Conservation (phyloP, 73 alveolate genomes). For the Durusdinium trenchii region DNA sequence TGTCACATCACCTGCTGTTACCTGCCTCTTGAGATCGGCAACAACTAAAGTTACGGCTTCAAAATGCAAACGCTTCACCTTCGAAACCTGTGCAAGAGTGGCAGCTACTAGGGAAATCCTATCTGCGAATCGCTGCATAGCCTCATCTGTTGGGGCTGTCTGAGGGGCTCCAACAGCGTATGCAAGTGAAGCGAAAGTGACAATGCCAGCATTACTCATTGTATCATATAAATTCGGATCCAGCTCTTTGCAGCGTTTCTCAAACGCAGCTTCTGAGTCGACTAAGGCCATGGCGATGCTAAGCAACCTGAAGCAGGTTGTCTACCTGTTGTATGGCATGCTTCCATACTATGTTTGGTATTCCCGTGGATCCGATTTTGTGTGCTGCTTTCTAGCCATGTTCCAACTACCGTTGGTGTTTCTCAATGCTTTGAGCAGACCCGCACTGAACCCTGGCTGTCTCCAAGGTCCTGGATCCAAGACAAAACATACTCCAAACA, state of each 20-base stretch:
- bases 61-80: neutral
- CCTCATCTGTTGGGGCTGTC: neutral
- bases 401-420: no score
- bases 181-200: neutral
- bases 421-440: no score
- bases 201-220: neutral
- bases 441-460: no score
- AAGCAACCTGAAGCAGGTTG: no score
- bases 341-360: no score
- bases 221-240: neutral
- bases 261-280: neutral
- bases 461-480: no score
- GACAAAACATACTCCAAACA: no score
- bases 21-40: neutral
- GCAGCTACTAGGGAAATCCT: neutral
- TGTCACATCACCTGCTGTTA: neutral
- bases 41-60: neutral
- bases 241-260: neutral
- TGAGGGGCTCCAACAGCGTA: neutral
- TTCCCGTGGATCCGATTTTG: no score
- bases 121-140: constrained; percentile 10
- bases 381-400: no score
- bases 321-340: no score
- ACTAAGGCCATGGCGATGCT: neutral
- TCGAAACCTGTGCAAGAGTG: neutral